Evolutionary conservation across 1,139 yeast species (phyloP).

Genomic region (Kazachstania sp.): DNA sequence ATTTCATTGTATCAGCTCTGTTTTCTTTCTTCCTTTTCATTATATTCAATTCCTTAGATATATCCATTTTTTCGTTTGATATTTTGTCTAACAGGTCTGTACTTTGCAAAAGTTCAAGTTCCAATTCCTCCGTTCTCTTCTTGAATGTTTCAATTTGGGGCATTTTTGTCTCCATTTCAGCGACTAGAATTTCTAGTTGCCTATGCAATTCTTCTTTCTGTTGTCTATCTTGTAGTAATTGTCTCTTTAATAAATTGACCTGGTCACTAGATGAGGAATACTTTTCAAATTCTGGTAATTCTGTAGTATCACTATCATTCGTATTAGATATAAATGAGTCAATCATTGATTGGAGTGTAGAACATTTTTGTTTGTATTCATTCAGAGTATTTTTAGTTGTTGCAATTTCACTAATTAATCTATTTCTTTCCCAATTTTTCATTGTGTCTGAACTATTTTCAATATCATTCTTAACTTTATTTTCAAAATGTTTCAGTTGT

Average conservation of each 20-base stretch:
- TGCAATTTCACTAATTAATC: slow-evolving; percentile 12
- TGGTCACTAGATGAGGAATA: slow-evolving; percentile 33
- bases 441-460: slow-evolving; percentile 35
- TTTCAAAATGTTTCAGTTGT: slow-evolving; percentile 38
- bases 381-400: slow-evolving; percentile 41
- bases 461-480: slow-evolving; percentile 33
- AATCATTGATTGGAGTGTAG: slow-evolving; percentile 37
- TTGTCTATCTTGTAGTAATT: slow-evolving; percentile 59
- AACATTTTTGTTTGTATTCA: slow-evolving; percentile 41
- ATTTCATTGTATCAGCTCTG: slow-evolving; percentile 34
- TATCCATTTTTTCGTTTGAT: slow-evolving; percentile 35
- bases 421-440: slow-evolving; percentile 25
- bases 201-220: slow-evolving; percentile 62
- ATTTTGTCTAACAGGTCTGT: slow-evolving; percentile 41
- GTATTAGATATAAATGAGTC: slow-evolving; percentile 6
- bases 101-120: slow-evolving; percentile 44
- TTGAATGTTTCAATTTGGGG: slow-evolving; percentile 68
- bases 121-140: slow-evolving; percentile 42
- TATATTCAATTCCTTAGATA: slow-evolving; percentile 17
- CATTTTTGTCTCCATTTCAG: slow-evolving; percentile 69
- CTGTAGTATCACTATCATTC: background rate
- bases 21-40: slow-evolving; percentile 31
- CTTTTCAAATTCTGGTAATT: slow-evolving; percentile 30
- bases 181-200: slow-evolving; percentile 62
- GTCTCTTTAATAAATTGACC: slow-evolving; percentile 60